Conservation (phyloP, 768 basidiomycete species). For the Antrodiella citrinella region DNA sequence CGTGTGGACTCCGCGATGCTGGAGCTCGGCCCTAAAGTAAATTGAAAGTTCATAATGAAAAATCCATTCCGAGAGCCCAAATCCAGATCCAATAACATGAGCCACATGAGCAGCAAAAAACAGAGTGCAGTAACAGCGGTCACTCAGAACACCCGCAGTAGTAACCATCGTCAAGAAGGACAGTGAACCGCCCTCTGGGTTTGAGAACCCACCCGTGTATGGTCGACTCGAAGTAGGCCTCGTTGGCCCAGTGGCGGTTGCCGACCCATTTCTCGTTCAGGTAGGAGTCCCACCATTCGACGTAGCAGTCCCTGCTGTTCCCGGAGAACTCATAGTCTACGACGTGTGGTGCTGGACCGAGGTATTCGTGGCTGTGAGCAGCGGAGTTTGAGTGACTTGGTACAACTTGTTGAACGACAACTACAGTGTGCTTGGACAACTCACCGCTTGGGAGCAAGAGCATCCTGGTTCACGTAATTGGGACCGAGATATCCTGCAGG, state of each 20-base stretch:
- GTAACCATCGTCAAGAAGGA: not conserved
- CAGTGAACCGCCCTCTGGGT: not conserved
- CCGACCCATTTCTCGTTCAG: constrained; percentile 1
- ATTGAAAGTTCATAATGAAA: no score
- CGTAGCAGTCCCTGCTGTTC: not conserved
- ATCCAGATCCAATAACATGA: no score
- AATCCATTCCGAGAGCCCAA: no score
- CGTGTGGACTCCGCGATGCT: no score
- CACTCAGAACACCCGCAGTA: no score
- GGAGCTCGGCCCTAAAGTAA: no score
- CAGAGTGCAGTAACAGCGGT: no score
- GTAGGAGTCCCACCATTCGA: constrained; percentile 7
- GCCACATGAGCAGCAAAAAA: no score
- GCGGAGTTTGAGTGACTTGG: not conserved
- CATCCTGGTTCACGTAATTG: not conserved
- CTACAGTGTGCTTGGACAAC: no score
- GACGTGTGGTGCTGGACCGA: constrained; percentile 6
- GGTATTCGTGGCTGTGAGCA: not conserved
- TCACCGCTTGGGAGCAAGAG: not conserved
- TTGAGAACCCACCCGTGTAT: constrained; percentile 5
- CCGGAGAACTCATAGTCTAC: not conserved
- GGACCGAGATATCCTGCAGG: not conserved
- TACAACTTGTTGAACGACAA: not conserved
- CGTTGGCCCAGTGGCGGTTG: not conserved
- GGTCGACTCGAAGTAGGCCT: constrained; percentile 3